These are phyloP conservation scores for Trichophaea hybrida DNA, from an alignment of 2,329 filamentous ascomycete species.

Conservation along the genomic window DNA sequence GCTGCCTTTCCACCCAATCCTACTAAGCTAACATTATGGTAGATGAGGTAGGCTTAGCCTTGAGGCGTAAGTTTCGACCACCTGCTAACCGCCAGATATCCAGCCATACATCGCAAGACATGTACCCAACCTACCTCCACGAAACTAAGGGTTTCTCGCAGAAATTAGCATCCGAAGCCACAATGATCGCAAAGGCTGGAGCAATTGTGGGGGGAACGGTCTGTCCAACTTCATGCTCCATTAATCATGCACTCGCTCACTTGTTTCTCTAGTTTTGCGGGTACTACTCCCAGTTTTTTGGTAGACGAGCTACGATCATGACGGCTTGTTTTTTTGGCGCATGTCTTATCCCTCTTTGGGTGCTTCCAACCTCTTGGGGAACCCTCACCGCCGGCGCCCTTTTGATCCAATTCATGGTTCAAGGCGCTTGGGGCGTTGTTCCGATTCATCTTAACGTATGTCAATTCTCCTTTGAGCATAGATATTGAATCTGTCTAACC, in stretches of 20 bases:
- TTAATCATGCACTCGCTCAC: neutral
- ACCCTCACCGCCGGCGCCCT: conserved; percentile 50
- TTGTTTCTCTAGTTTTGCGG: conserved; percentile 37
- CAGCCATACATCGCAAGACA: conserved; percentile 60
- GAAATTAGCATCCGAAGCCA: conserved; percentile 47
- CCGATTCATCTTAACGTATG: conserved; percentile 51
- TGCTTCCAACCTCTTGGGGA: conserved; percentile 46
- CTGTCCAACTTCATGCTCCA: too few relatives aligned
- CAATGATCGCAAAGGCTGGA: conserved; percentile 68
- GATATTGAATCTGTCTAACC: too few relatives aligned
- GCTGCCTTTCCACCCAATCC: neutral
- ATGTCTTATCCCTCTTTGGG: conserved; percentile 54
- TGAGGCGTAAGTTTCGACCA: neutral
- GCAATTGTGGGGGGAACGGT: conserved; percentile 60
- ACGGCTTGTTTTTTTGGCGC: conserved; percentile 45
- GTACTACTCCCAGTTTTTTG: conserved; percentile 60
- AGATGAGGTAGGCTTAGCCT: too few relatives aligned
- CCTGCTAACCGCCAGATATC: conserved; percentile 38
- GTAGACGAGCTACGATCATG: conserved; percentile 55
- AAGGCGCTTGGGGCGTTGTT: conserved; percentile 53
- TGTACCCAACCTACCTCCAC: conserved; percentile 65
- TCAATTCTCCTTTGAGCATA: too few relatives aligned
- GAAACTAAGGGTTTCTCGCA: conserved; percentile 52
- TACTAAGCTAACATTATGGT: too few relatives aligned
- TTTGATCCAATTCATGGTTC: conserved; percentile 55